These are phyloP conservation scores for Berkeleyomyces rouxiae DNA, from an alignment of 2,329 filamentous ascomycete genomes.

Conservation along the genomic window DNA sequence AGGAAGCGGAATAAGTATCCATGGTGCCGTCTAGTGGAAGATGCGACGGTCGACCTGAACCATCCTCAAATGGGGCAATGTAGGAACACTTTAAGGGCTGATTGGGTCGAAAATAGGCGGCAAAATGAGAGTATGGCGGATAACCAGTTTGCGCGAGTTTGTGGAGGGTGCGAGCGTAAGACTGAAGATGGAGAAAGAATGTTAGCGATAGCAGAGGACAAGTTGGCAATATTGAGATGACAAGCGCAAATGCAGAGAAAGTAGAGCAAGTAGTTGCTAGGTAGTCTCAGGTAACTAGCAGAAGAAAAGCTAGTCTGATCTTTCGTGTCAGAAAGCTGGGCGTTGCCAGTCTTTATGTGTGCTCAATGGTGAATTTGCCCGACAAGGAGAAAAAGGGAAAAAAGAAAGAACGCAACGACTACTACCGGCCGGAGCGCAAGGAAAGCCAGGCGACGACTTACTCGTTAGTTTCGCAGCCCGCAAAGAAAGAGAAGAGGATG, in stretches of 20 bases:
- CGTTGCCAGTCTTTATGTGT: background rate
- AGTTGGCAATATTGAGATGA: background rate
- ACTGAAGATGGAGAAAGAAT: background rate
- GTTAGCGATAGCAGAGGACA: background rate
- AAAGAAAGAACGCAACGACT: background rate
- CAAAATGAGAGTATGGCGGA: background rate
- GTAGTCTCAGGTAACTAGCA: background rate
- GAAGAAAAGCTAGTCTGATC: background rate
- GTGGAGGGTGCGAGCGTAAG: background rate
- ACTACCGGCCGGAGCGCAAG: background rate
- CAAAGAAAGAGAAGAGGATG: background rate
- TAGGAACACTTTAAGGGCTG: background rate
- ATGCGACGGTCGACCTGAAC: slow-evolving; percentile 4
- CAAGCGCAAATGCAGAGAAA: background rate
- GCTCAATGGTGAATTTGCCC: background rate
- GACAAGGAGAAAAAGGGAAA: background rate
- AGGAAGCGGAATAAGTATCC: slow-evolving; percentile 10
- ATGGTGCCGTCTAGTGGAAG: slow-evolving; percentile 8
- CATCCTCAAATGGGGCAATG: slow-evolving; percentile 11
- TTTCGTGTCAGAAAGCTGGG: background rate
- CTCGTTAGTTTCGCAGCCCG: background rate
- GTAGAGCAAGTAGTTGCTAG: background rate
- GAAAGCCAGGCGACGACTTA: background rate
- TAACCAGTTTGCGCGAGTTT: background rate
- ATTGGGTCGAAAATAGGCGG: background rate